Conservation (phyloP, 192 early-diverging fungal genomes). For the Dispira simplex region DNA sequence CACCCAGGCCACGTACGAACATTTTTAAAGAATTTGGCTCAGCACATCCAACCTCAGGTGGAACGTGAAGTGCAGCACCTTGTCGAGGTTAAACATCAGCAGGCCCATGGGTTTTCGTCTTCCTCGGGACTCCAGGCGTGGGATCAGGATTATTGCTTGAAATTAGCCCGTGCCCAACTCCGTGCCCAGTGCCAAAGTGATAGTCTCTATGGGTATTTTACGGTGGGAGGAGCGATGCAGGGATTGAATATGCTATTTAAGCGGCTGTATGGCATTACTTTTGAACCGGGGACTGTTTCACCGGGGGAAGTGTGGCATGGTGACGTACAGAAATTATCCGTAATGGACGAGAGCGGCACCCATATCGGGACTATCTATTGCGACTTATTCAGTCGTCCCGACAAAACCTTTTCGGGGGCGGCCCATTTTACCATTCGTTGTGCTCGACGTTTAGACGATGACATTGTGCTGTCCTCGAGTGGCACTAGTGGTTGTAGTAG, state of each 20-base stretch:
- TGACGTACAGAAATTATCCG: constrained; percentile 81
- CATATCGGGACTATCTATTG: constrained; percentile 86
- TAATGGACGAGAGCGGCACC: constrained; percentile 77
- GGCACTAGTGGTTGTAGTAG: not conserved
- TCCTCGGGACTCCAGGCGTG: constrained; percentile 43
- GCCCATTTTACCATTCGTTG: constrained; percentile 95
- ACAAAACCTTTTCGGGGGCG: constrained; percentile 61
- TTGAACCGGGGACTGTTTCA: constrained; percentile 46
- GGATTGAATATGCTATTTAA: constrained; percentile 77
- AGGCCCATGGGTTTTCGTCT: constrained; percentile 11
- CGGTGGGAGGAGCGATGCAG: constrained; percentile 74
- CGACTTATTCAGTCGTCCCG: constrained; percentile 68
- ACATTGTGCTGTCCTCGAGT: constrained; percentile 21
- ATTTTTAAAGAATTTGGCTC: constrained; percentile 63
- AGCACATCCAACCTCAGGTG: constrained; percentile 38
- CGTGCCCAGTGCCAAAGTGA: constrained; percentile 9
- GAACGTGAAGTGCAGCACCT: constrained; percentile 33
- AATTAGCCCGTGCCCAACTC: constrained; percentile 22
- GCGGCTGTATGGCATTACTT: constrained; percentile 71
- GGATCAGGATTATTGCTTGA: constrained; percentile 67
- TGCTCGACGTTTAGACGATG: constrained; percentile 73
- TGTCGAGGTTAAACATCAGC: constrained; percentile 20
- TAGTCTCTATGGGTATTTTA: constrained; percentile 58
- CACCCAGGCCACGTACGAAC: constrained; percentile 66
- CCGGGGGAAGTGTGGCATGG: constrained; percentile 85